These are phyloP conservation scores for Tetrapisispora iriomotensis DNA, from an alignment of 805 yeast genomes.

Conservation along the genomic window DNA sequence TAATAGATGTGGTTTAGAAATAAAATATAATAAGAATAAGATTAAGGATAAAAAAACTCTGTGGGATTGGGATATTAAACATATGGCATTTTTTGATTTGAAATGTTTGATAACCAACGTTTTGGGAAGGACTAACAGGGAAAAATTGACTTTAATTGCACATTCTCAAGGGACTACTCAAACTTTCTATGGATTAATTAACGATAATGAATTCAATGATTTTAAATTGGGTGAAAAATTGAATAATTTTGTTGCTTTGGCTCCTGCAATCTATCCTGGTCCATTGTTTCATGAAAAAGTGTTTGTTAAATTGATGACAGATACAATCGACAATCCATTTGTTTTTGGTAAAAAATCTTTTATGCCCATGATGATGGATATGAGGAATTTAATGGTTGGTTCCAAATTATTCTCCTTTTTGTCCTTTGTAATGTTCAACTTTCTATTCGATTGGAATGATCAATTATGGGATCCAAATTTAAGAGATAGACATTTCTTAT, in stretches of 20 bases:
- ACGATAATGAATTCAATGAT: slow-evolving; percentile 19
- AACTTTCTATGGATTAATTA: slow-evolving; percentile 56
- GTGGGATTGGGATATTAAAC: slow-evolving; percentile 94
- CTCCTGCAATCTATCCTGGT: slow-evolving; percentile 93
- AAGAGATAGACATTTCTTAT: slow-evolving; percentile 67
- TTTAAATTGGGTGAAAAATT: slow-evolving; percentile 43
- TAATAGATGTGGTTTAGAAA: slow-evolving; percentile 77
- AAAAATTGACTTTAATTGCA: slow-evolving; percentile 53
- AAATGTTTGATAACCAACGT: slow-evolving; percentile 63
- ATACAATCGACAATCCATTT: slow-evolving; percentile 36
- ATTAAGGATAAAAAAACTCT: slow-evolving; percentile 25
- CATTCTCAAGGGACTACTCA: slow-evolving; percentile 96
- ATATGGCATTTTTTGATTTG: slow-evolving; percentile 70
- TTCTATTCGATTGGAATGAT: slow-evolving; percentile 81
- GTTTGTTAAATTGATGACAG: slow-evolving; percentile 56
- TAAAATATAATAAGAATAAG: slow-evolving; percentile 40
- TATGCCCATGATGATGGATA: slow-evolving; percentile 59
- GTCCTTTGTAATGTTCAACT: slow-evolving; percentile 79
- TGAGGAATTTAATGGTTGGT: slow-evolving; percentile 43
- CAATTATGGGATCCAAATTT: slow-evolving; percentile 59
- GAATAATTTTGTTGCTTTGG: slow-evolving; percentile 61
- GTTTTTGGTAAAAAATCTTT: slow-evolving; percentile 74
- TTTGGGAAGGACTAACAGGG: slow-evolving; percentile 29
- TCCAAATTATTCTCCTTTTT: slow-evolving; percentile 47
- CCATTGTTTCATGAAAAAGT: slow-evolving; percentile 50